A percentile compares a stretch with the other conserved stretches of the same genome.
phyloP scores from a whole-genome alignment of 192 early-diverging fungal species.

The Coemansia sp. region DNA sequence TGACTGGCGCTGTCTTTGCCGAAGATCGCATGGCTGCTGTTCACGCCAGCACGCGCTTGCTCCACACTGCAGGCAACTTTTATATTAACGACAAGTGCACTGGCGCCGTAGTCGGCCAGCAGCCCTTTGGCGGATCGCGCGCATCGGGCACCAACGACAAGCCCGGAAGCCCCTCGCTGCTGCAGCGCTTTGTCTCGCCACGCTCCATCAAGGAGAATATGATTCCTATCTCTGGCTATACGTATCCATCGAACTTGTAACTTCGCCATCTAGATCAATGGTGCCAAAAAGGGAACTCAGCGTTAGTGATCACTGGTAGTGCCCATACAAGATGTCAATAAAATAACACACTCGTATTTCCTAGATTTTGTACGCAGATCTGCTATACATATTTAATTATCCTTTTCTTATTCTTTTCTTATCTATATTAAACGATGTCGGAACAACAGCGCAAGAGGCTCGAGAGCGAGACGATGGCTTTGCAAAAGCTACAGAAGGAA shows the following conservation, averaged over 20 bases:
- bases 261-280: no score
- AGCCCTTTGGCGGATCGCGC: constrained; percentile 95
- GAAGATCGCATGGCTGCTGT: constrained; percentile 80
- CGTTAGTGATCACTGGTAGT: background rate
- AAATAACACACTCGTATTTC: background rate
- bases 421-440: constrained; percentile 16
- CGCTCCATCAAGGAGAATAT: constrained; percentile 97
- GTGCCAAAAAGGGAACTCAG: no score
- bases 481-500: constrained; percentile 78
- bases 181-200: constrained; percentile 88
- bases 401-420: background rate
- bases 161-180: constrained; percentile 79
- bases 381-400: background rate
- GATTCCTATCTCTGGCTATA: constrained; percentile 74
- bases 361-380: background rate
- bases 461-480: constrained; percentile 70
- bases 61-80: constrained; percentile 94
- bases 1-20: constrained; percentile 92
- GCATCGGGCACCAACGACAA: constrained; percentile 99
- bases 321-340: background rate
- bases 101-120: constrained; percentile 96
- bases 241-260: constrained; percentile 84
- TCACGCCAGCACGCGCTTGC: constrained; percentile 70
- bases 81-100: constrained; percentile 99
- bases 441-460: constrained; percentile 56